Evolutionary conservation across 176 grass and related monocot genomes (phyloP).

Genomic region (Thinopyrum elongatum): DNA sequence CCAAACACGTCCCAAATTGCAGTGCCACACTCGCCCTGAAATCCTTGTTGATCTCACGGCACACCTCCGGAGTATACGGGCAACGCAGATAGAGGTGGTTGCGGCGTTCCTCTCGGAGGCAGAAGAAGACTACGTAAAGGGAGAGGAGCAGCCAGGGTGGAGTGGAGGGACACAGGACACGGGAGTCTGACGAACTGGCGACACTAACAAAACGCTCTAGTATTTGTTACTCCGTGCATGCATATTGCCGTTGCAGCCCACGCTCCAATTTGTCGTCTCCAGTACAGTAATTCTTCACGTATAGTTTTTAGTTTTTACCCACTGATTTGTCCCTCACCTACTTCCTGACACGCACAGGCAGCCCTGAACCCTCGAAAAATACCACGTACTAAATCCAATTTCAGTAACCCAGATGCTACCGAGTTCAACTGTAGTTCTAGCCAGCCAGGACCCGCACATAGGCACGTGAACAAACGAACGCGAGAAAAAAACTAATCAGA

Average conservation of each 20-base stretch:
- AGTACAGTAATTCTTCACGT: neutral
- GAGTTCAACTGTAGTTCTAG: neutral
- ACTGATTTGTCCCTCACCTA: neutral
- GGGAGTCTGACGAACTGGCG: neutral
- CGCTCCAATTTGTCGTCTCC: constrained; percentile 5
- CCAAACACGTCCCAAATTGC: too few relatives aligned
- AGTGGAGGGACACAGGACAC: neutral
- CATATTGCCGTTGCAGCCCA: neutral
- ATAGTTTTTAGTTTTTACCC: neutral
- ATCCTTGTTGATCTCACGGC: too few relatives aligned
- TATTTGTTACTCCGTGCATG: neutral
- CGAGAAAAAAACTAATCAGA: neutral
- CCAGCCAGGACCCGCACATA: neutral
- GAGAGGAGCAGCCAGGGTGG: neutral
- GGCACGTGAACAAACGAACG: neutral
- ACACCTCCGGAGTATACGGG: too few relatives aligned
- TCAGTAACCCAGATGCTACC: neutral
- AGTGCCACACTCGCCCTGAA: too few relatives aligned
- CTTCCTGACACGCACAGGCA: neutral
- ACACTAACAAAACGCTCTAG: neutral
- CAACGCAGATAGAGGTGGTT: too few relatives aligned
- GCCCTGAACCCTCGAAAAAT: constrained; percentile 6
- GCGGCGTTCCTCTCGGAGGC: too few relatives aligned
- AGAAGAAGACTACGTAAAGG: too few relatives aligned
- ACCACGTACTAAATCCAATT: neutral